phyloP scores from a whole-genome alignment of 2,329 filamentous ascomycete species.

The Biscogniauxia mediterranea region DNA sequence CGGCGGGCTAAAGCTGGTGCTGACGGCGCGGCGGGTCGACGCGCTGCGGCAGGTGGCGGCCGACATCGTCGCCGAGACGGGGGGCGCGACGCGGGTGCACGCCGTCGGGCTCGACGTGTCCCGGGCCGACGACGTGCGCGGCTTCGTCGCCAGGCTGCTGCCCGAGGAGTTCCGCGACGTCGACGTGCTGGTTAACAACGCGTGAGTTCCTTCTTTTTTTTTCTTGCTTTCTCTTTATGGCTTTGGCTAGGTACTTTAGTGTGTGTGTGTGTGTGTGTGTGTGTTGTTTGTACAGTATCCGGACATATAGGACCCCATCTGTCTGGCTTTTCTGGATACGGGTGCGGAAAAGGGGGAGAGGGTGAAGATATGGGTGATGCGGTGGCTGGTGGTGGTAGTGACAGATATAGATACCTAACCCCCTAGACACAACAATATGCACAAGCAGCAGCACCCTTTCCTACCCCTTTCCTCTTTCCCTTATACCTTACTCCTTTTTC shows the following conservation, averaged over 20 bases:
- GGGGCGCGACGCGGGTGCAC: constrained; percentile 67
- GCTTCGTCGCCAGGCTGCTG: constrained; percentile 65
- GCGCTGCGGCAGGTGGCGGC: constrained; percentile 69
- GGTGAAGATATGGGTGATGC: not conserved
- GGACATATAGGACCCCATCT: no score
- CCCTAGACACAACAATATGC: no score
- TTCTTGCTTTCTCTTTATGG: not conserved
- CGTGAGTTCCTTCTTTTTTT: constrained; percentile 55
- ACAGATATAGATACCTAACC: no score
- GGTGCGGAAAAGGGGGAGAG: not conserved
- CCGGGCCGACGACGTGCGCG: constrained; percentile 69
- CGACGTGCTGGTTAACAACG: constrained; percentile 92
- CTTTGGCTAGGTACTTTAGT: not conserved
- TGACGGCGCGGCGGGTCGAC: constrained; percentile 86
- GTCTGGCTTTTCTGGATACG: no score
- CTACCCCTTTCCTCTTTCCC: no score
- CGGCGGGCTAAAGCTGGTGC: constrained; percentile 74
- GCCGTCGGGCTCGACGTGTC: constrained; percentile 86
- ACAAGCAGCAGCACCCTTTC: no score
- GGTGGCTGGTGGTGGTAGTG: not conserved
- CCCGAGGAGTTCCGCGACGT: constrained; percentile 82
- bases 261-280: not conserved
- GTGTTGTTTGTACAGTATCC: no score
- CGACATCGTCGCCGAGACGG: constrained; percentile 74
- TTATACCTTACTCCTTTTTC: no score